Base-by-base conservation (phyloP, 2,329 filamentous ascomycete genomes). In the Xylaria sp. region DNA sequence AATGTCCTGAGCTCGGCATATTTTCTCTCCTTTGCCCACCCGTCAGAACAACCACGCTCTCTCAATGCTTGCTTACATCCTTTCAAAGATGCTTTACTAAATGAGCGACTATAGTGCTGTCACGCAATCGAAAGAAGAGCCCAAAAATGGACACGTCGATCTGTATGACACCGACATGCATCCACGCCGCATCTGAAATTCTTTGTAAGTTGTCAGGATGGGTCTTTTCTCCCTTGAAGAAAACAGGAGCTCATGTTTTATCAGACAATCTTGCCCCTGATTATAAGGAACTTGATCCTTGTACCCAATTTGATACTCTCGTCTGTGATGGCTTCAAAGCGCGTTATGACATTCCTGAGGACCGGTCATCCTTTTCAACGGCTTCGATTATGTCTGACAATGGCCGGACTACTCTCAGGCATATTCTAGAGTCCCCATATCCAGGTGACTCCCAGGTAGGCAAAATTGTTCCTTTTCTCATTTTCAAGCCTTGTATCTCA, bases 321-420 rank as follows among this genome's bases (percentile, higher is more conserved):
- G 89, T 89, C 23, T 92, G 91, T 73, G 90, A 89, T 64, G 90
- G 90, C 12, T 93, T 90, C 86, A 83, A 86, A 62, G 83, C 88
- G 25, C 84, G 82, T 10, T 87, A 92, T 79, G 90, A 92, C 74
- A 85, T 92, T 67, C 86, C 90, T 2, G 81, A 88, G 3, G 91
- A 92, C 75, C 87, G 90, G 70, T 85, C 86, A 41, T 84, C 86
- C 72, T 85, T 85, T 41, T 91, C 89, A 68, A 87, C 89, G 2
- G 85, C 86, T 28, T 88, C 85, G 1, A 83, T 88, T 68, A 89
- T 92, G 87, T 81, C 80, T 23, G 90, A 92, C 75, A 85, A 85
- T 67, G 86, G 86, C 6, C 84, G 89, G 72, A 83, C 83, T 59
- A 81, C 87, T 10, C 83, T 91, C 33, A 87, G 88, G 54, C 88